A percentile compares a stretch with the other conserved stretches of the same genome.
Evolutionary conservation across 306 rosid genomes (phyloP).

Genomic region (Cicer judaicum): DNA sequence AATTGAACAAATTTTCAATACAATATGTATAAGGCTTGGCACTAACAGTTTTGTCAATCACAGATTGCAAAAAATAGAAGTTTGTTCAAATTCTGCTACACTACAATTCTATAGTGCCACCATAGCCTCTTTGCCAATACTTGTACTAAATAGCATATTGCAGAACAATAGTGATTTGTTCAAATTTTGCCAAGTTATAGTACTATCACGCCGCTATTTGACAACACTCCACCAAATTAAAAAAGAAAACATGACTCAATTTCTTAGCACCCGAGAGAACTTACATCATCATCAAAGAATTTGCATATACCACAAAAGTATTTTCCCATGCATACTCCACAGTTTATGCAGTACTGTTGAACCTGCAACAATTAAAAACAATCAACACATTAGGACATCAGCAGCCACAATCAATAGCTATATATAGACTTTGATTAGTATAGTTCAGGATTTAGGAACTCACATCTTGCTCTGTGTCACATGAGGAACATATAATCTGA

Average conservation of each 20-base stretch:
- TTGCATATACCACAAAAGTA: slow-evolving; percentile 81
- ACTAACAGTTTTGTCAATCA: no score
- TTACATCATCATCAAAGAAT: slow-evolving; percentile 88
- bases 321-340: slow-evolving; percentile 87
- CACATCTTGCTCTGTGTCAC: slow-evolving; percentile 85
- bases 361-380: slow-evolving; percentile 59
- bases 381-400: slow-evolving; percentile 14
- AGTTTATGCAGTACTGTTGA: slow-evolving; percentile 73
- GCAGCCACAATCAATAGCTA: background rate
- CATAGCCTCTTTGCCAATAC: no score
- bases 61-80: no score
- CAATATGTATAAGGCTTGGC: background rate
- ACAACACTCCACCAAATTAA: background rate
- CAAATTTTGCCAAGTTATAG: no score
- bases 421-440: background rate
- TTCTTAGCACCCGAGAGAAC: slow-evolving; percentile 30
- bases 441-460: slow-evolving; percentile 35
- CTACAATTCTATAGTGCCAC: no score
- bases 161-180: no score
- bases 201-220: no score
- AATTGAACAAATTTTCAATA: slow-evolving; percentile 16
- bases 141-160: no score
- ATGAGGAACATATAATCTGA: slow-evolving; percentile 82
- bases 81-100: no score
- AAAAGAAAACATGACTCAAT: background rate